Evolutionary conservation across 306 rosid species (phyloP).

Genomic region (Coriaria nepalensis): DNA sequence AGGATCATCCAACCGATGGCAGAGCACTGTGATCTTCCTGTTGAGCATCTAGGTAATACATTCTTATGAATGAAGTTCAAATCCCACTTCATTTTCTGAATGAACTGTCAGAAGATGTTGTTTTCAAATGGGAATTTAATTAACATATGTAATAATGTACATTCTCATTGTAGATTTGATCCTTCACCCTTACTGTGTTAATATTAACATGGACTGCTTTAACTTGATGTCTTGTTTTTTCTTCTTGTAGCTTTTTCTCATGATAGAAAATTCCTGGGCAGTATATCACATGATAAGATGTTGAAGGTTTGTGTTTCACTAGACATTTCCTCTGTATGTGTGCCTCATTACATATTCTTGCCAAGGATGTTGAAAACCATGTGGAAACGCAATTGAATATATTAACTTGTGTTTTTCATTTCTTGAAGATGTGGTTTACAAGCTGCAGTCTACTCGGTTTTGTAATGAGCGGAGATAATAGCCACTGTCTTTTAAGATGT

Average conservation of each 20-base stretch:
- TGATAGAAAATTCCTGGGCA: conserved; percentile 66
- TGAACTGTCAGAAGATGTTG: neutral
- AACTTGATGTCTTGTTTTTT: conserved; percentile 17
- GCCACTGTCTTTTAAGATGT: too few relatives aligned
- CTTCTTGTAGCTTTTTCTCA: conserved; percentile 58
- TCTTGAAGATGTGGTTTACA: too few relatives aligned
- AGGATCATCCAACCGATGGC: conserved; percentile 83
- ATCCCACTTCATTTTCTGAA: neutral
- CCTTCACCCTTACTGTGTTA: neutral
- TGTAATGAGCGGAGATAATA: too few relatives aligned
- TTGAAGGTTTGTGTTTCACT: conserved; percentile 48
- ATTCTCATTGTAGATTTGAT: neutral
- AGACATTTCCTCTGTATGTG: too few relatives aligned
- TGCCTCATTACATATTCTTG: too few relatives aligned
- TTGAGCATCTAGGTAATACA: conserved; percentile 76
- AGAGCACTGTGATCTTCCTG: conserved; percentile 75
- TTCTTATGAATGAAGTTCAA: conserved; percentile 9
- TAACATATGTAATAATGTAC: too few relatives aligned
- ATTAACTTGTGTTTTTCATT: too few relatives aligned
- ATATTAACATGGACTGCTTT: conserved; percentile 1
- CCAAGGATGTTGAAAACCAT: too few relatives aligned
- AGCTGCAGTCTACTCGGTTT: too few relatives aligned
- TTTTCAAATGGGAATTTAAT: conserved; percentile 3
- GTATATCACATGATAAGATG: conserved; percentile 65
- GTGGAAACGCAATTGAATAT: too few relatives aligned